phyloP scores from a whole-genome alignment of 129 eudicot species.

The Sambucus nigra region DNA sequence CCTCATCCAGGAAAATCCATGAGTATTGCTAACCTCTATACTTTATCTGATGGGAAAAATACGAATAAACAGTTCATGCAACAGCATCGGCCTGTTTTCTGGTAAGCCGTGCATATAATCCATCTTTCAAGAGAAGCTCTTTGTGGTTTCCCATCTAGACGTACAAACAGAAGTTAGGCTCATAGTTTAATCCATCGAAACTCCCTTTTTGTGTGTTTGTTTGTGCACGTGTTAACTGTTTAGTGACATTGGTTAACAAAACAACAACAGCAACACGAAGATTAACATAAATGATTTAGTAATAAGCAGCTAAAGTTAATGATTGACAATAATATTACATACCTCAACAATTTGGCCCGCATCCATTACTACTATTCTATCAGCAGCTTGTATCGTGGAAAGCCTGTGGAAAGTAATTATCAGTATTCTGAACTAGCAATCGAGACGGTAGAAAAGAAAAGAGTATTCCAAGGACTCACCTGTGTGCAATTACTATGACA shows the following conservation, averaged over 20 bases:
- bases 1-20: too few species aligned
- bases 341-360: constrained; percentile 89
- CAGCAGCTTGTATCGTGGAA: constrained; percentile 96
- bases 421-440: constrained; percentile 8
- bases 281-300: too few species aligned
- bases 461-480: constrained; percentile 26
- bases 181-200: not conserved
- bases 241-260: not conserved
- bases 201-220: not conserved
- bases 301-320: not conserved
- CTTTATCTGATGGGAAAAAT: not conserved
- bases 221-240: too few species aligned
- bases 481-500: constrained; percentile 82
- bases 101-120: constrained; percentile 76
- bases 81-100: constrained; percentile 83
- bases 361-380: constrained; percentile 86
- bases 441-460: not conserved
- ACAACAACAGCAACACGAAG: not conserved
- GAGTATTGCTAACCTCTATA: not conserved
- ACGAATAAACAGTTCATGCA: constrained; percentile 23
- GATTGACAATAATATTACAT: constrained; percentile 12
- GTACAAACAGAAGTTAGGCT: constrained; percentile 6
- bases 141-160: constrained; percentile 82
- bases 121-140: constrained; percentile 71
- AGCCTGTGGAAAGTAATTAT: constrained; percentile 46